phyloP scores from a whole-genome alignment of 2,329 filamentous ascomycete genomes.

The Aspergillus intermedius region DNA sequence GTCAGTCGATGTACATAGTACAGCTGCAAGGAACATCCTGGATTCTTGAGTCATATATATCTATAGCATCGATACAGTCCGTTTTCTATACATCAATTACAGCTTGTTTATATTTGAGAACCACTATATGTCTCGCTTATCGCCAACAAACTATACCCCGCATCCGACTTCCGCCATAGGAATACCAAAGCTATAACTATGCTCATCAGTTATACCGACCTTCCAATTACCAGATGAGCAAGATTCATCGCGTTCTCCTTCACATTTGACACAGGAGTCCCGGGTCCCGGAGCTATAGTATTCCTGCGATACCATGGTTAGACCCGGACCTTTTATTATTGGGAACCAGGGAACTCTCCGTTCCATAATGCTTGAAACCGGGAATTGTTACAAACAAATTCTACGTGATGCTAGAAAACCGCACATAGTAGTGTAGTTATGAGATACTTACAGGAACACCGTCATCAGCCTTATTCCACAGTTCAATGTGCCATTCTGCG shows the following conservation, averaged over 20 bases:
- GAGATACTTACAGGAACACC: constrained; percentile 20
- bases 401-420: constrained; percentile 2
- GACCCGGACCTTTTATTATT: not conserved
- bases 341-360: constrained; percentile 9
- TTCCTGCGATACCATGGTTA: constrained; percentile 11
- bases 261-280: constrained; percentile 12
- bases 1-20: constrained; percentile 1
- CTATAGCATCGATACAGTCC: too few species aligned
- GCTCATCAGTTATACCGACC: constrained; percentile 16
- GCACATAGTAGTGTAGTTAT: not conserved
- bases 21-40: too few species aligned
- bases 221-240: constrained; percentile 24
- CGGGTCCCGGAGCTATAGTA: constrained; percentile 21
- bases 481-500: constrained; percentile 18
- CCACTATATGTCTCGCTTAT: too few species aligned
- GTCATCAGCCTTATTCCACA: constrained; percentile 21
- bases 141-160: not conserved
- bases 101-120: not conserved
- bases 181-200: constrained; percentile 20
- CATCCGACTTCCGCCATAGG: constrained; percentile 16
- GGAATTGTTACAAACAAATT: constrained; percentile 21
- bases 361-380: constrained; percentile 21
- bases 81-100: too few species aligned
- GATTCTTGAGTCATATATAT: too few species aligned
- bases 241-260: constrained; percentile 18